phyloP scores from a whole-genome alignment of 2,329 filamentous ascomycete species.

The Rutstroemia sp. region DNA sequence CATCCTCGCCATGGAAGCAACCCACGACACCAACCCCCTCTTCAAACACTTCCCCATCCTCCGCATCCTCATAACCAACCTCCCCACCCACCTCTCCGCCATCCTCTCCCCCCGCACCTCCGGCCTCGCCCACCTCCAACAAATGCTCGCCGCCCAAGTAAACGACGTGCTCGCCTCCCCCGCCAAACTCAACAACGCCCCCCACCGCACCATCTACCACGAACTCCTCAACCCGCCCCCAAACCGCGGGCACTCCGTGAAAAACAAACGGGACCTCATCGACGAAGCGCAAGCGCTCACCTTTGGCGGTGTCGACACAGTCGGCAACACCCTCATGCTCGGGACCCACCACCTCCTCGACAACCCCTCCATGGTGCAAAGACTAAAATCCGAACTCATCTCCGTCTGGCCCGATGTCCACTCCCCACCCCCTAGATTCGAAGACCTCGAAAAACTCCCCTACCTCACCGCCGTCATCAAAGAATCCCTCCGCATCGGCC shows the following conservation, averaged over 20 bases:
- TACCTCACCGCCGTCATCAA: slow-evolving; percentile 45
- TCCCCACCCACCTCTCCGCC: slow-evolving; percentile 22
- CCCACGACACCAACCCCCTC: slow-evolving; percentile 29
- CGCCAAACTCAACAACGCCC: background rate
- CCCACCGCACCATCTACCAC: background rate
- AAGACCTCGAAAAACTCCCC: slow-evolving; percentile 32
- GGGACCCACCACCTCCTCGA: slow-evolving; percentile 36
- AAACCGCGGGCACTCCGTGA: background rate
- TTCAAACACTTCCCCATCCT: slow-evolving; percentile 34
- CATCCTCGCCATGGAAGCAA: slow-evolving; percentile 35
- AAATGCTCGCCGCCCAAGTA: slow-evolving; percentile 17
- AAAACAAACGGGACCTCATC: slow-evolving; percentile 25
- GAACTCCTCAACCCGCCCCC: background rate
- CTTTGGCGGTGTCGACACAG: slow-evolving; percentile 40
- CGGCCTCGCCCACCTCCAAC: slow-evolving; percentile 16
- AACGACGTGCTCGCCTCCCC: slow-evolving; percentile 1
- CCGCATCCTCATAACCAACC: slow-evolving; percentile 18
- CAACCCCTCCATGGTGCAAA: slow-evolving; percentile 27
- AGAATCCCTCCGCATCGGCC: slow-evolving; percentile 71
- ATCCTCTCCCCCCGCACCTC: slow-evolving; percentile 19
- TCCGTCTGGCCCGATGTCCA: slow-evolving; percentile 32
- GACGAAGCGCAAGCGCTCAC: slow-evolving; percentile 40
- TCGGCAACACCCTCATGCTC: slow-evolving; percentile 35
- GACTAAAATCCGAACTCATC: slow-evolving; percentile 33
- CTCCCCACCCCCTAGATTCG: slow-evolving; percentile 18